These are phyloP conservation scores for Stereum hirsutum DNA, from an alignment of 1,284 basidiomycete genomes.

Conservation along the genomic window DNA sequence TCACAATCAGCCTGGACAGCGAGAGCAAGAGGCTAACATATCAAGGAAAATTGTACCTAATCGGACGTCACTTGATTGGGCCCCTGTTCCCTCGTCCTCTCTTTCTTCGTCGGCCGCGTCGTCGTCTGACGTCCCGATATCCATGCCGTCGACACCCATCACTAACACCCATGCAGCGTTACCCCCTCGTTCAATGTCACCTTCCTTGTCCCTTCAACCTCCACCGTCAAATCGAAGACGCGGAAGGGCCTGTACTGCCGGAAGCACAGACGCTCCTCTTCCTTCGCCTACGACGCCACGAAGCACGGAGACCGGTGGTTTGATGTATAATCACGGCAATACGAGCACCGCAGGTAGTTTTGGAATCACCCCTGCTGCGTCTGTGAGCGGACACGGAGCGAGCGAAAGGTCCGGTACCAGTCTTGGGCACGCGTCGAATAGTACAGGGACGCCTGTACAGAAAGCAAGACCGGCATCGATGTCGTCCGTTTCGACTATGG, in stretches of 20 bases:
- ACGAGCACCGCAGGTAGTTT: constrained; percentile 27
- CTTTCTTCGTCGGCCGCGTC: background rate
- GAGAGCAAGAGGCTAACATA: constrained; percentile 9
- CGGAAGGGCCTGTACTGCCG: constrained; percentile 40
- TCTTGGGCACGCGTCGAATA: no score
- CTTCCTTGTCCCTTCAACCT: constrained; percentile 45
- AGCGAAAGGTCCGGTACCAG: constrained; percentile 13
- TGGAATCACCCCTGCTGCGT: constrained; percentile 15
- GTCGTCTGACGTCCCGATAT: no score
- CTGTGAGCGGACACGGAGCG: background rate
- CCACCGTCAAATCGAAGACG: constrained; percentile 57
- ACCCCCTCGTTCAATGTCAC: constrained; percentile 25
- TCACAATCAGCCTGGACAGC: no score
- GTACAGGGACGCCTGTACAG: constrained; percentile 29
- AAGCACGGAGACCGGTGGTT: constrained; percentile 12
- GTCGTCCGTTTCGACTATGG: constrained; percentile 44
- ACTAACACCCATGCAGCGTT: no score
- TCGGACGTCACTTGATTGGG: constrained; percentile 16
- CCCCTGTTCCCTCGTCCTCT: background rate
- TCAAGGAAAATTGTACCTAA: constrained; percentile 49
- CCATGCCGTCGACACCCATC: no score
- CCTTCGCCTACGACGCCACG: constrained; percentile 6
- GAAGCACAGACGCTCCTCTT: constrained; percentile 22
- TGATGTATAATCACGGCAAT: constrained; percentile 23
- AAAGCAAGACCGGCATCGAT: constrained; percentile 35